These are phyloP conservation scores for Colletotrichum falcatum DNA, from an alignment of 2,329 filamentous ascomycete genomes.

Conservation along the genomic window DNA sequence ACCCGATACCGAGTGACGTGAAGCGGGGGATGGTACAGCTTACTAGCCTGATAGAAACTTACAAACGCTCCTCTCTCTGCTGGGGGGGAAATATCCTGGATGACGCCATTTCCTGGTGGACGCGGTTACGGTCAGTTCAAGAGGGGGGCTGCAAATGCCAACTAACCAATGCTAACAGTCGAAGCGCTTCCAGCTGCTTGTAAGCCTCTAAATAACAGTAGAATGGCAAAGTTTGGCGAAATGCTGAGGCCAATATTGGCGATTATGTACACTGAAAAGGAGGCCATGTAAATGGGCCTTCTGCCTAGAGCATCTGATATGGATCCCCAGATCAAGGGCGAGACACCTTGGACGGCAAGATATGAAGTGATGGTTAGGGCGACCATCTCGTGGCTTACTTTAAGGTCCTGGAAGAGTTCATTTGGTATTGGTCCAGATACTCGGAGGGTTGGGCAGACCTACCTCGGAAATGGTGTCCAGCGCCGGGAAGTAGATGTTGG, in stretches of 20 bases:
- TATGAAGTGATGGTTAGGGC: conserved; percentile 60
- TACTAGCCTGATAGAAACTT: conserved; percentile 50
- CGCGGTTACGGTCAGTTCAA: background rate
- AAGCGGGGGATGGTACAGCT: conserved; percentile 21
- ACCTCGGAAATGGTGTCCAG: conserved; percentile 53
- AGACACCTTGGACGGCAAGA: conserved; percentile 63
- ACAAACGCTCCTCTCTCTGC: conserved; percentile 48
- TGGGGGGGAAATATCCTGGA: conserved; percentile 48
- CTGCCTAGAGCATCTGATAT: conserved; percentile 61
- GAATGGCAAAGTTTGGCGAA: conserved; percentile 54
- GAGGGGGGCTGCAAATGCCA: background rate
- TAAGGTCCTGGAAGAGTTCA: conserved; percentile 44
- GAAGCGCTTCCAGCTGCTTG: conserved; percentile 62
- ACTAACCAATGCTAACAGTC: conserved; percentile 59
- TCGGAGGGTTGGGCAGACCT: background rate
- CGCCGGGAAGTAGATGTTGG: conserved; percentile 64
- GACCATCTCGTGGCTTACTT: conserved; percentile 48
- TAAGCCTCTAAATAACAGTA: conserved; percentile 59
- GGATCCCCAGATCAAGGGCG: conserved; percentile 61
- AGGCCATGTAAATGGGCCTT: conserved; percentile 57
- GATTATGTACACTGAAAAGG: conserved; percentile 60
- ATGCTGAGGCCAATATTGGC: conserved; percentile 60
- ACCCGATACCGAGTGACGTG: background rate
- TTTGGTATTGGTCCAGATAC: background rate
- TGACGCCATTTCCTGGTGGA: conserved; percentile 47